Evolutionary conservation across 352 stramenopile genomes (phyloP).

Genomic region (Phytopythium kandeliae): DNA sequence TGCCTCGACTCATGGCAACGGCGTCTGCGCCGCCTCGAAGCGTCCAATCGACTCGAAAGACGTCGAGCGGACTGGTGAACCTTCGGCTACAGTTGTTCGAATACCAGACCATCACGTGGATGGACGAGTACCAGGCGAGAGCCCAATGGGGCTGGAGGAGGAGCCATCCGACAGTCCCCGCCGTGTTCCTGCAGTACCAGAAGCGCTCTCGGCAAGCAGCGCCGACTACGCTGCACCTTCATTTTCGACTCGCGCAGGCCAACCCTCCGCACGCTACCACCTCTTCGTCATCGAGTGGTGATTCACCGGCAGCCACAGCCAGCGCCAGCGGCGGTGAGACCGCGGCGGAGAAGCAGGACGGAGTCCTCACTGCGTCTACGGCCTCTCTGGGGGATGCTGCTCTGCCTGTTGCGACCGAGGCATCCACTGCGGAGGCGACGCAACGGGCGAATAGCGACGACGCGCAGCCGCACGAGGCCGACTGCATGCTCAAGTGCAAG

Average conservation of each 20-base stretch:
- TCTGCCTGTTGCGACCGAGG: not conserved
- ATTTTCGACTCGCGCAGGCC: slow-evolving; percentile 8
- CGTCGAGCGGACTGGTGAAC: not conserved
- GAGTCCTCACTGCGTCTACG: not conserved
- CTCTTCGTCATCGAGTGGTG: too few relatives aligned
- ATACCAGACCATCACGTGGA: slow-evolving; percentile 54
- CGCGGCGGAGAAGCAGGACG: not conserved
- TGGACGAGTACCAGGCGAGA: slow-evolving; percentile 54
- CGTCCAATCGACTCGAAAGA: not conserved
- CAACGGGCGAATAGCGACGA: not conserved
- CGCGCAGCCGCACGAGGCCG: not conserved
- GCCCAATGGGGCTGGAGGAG: slow-evolving; percentile 37
- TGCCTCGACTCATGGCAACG: slow-evolving; percentile 14
- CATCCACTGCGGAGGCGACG: not conserved
- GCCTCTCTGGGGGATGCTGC: not conserved
- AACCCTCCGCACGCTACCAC: too few relatives aligned
- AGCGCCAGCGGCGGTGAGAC: not conserved
- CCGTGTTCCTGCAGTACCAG: slow-evolving; percentile 63
- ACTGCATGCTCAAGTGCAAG: slow-evolving; percentile 15
- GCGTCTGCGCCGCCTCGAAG: not conserved
- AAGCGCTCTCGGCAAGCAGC: slow-evolving; percentile 22
- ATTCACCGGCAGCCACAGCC: not conserved
- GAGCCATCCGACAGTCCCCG: slow-evolving; percentile 24
- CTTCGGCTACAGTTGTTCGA: slow-evolving; percentile 49
- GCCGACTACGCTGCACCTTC: slow-evolving; percentile 34